Evolutionary conservation across 1,284 basidiomycete genomes (phyloP).

Genomic region (Athelia psychrophila): DNA sequence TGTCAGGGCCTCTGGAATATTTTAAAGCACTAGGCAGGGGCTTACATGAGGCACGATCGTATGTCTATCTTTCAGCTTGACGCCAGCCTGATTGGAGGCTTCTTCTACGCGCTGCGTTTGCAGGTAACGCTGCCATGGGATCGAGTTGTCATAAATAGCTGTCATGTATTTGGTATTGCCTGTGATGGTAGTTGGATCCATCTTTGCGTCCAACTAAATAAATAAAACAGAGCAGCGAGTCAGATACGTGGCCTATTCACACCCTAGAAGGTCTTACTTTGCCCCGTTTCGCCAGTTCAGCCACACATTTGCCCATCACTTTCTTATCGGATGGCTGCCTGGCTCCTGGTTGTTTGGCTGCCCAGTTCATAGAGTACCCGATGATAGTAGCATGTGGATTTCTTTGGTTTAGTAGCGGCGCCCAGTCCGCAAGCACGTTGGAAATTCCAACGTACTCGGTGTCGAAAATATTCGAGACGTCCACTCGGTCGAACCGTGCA

Average conservation of each 20-base stretch:
- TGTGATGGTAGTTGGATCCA: constrained; percentile 28
- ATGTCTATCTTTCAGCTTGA: constrained; percentile 24
- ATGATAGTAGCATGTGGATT: constrained; percentile 32
- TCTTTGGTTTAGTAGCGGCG: constrained; percentile 29
- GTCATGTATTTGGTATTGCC: constrained; percentile 33
- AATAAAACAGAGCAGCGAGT: constrained; percentile 14
- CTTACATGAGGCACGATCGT: constrained; percentile 33
- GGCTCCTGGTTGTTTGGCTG: neutral
- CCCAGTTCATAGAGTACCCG: constrained; percentile 36
- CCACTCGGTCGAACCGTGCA: constrained; percentile 35
- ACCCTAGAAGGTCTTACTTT: constrained; percentile 19
- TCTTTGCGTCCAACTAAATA: constrained; percentile 16
- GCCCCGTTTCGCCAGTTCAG: constrained; percentile 21
- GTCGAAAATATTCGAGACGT: constrained; percentile 34
- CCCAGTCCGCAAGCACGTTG: constrained; percentile 35
- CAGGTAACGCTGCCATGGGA: constrained; percentile 31
- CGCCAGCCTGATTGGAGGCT: constrained; percentile 19
- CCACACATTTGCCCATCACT: neutral
- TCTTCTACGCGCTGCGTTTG: constrained; percentile 18
- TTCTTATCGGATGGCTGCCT: neutral
- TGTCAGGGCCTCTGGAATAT: neutral
- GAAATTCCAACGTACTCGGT: constrained; percentile 21
- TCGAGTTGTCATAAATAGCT: constrained; percentile 37
- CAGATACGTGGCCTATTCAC: neutral
- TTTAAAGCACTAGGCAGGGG: neutral